Evolutionary conservation across 176 grass and related monocot genomes (phyloP), one percentile per base, ranked within the genome.

Genomic region (Hordeum marinum): DNA sequence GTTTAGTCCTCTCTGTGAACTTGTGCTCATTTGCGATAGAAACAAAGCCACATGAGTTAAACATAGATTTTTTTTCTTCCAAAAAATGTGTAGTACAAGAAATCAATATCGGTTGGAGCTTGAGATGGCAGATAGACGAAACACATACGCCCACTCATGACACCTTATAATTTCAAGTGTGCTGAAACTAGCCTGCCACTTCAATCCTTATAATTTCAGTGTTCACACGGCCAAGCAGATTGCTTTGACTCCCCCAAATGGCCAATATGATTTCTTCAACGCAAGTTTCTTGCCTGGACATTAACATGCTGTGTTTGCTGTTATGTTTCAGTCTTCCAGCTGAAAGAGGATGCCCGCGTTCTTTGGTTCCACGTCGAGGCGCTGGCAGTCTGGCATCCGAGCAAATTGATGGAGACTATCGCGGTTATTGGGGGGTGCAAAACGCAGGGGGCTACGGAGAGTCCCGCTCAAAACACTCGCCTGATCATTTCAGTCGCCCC

Each of bases 371-470:
- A 23, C 39, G 61, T 46, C 85, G 88, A 66, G 39, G 23, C 1
- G 15, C 65, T 75, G 82, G 84, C 60, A 90, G 34, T 72, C 23
- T 87, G 71, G 85, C 78, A 63, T 83, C 88, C 15, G 90, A 92
- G 80, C 39, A 17, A 31, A 70, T 73, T 70, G 75, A 89, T 80
- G 90, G 63, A 50, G 87, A 89, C 9, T 76, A 80, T 61, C 50
- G 83, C 80, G 68, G 3, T 0, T 83, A 85, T 7, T 75, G 43
- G 83, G 86, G 83, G 4, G 58, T 52, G 18, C 75, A 36, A n/a
- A 79, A 37, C 14, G 6, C n/a, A 46, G 68, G 80, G 32, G 74
- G 68, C 48, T 73, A 83, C 3, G 12, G 75, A 35, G 76, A 84
- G 24, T 17, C 67, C 55, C 15, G 1, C 63, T 68, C 69, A 13